Evolutionary conservation across 2,329 filamentous ascomycete genomes (phyloP), one percentile per base, ranked within the genome.

Genomic region (Cladosporium sp.): DNA sequence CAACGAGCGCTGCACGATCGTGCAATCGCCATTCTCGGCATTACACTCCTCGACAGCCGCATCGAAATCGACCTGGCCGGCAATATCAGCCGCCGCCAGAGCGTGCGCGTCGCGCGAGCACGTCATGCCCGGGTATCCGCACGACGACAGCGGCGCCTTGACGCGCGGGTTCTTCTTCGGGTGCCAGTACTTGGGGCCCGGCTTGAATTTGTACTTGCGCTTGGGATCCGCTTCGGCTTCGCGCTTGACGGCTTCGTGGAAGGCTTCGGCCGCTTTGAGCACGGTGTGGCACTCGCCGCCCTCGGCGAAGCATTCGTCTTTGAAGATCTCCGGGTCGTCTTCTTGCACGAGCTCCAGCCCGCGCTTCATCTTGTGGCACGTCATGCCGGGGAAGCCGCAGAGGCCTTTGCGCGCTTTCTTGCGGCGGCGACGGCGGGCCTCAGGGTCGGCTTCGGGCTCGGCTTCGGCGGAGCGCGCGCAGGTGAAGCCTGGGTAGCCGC

Each of bases 351-450:
- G 39, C 13, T 56, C 43, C 37, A 54, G 52, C 45, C 59, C 68
- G 55, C 71, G 72, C 62, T 71, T 72, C 49, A 67, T 65, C 59
- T 72, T 71, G 62, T 63, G 69, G 69, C 75, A 78, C 12, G 65
- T 55, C 57, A 70, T 64, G 20, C 72, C 71, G 22, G 62, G 62
- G 27, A 61, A 58, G 52, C 64, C 54, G 58, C 73, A 74, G 58
- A 66, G 67, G 24, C 19, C 36, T 7, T 27, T 11, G 34, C 38
- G 20, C 12, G 42, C 19, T 22, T 40, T 51, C 27, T 30, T 62
- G 22, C 71, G 60, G 13, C 15, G 13, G 13, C 15, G 13, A 27
- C n/a, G n/a, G n/a, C n/a, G n/a, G 17, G 68, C 67, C 40, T 57
- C 51, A 9, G 54, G 50, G n/a, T n/a, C n/a, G n/a, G 22, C 22